Evolutionary conservation across 2,329 filamentous ascomycete species (phyloP).

Genomic region (Xylariales sp.): DNA sequence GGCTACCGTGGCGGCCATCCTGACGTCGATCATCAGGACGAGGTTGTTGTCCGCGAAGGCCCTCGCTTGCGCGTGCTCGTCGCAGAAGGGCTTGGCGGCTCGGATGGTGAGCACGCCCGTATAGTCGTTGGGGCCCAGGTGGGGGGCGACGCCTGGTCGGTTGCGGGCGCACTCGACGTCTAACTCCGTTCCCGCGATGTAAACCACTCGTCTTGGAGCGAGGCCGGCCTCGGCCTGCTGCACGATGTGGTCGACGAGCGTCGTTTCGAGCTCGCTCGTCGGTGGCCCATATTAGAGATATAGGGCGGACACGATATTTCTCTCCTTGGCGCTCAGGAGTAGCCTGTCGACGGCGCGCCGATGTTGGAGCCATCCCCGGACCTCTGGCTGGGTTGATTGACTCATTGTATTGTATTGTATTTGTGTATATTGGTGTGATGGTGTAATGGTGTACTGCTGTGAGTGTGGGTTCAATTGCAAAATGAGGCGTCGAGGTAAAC

Average conservation of each 20-base stretch:
- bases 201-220: not conserved
- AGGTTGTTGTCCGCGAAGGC: not conserved
- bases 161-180: no score
- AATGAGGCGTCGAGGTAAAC: no score
- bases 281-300: constrained; percentile 5
- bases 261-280: not conserved
- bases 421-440: no score
- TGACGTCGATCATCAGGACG: constrained; percentile 5
- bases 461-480: no score
- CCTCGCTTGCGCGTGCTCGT: not conserved
- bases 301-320: not conserved
- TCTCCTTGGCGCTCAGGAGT: not conserved
- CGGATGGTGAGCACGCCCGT: not conserved
- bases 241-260: constrained; percentile 1
- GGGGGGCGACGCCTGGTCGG: no score
- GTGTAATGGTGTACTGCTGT: no score
- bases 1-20: not conserved
- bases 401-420: no score
- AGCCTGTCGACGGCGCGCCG: not conserved
- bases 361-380: not conserved
- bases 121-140: no score
- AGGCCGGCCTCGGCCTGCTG: not conserved
- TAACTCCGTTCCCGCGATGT: not conserved
- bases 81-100: not conserved
- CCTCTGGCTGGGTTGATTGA: not conserved